A percentile compares a stretch with the other conserved stretches of the same genome.
These are phyloP conservation scores for Mycena vulgaris DNA, from an alignment of 768 basidiomycete genomes.

Conservation along the genomic window DNA sequence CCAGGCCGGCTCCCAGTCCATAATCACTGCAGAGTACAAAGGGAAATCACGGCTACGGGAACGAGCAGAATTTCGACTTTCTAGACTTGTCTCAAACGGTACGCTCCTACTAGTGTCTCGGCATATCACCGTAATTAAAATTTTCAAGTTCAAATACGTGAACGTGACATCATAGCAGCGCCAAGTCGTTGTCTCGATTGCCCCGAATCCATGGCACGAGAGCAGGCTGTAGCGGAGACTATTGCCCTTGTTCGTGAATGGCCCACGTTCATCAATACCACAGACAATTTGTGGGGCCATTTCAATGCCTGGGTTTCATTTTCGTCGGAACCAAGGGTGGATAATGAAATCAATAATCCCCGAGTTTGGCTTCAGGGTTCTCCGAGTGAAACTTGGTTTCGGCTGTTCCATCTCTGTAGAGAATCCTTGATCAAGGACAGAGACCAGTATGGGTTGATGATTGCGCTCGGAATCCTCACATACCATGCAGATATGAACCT, in stretches of 20 bases:
- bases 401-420: conserved; percentile 11
- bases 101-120: not conserved
- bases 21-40: not conserved
- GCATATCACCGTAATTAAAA: not conserved
- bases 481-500: conserved; percentile 5
- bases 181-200: conserved; percentile 10
- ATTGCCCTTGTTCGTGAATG: conserved; percentile 19
- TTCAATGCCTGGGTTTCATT: not conserved
- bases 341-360: not conserved
- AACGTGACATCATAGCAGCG: not conserved
- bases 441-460: conserved; percentile 11
- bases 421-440: not conserved
- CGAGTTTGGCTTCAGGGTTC: not conserved
- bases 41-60: conserved; percentile 8
- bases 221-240: not conserved
- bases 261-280: conserved; percentile 27
- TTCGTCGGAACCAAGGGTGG: not conserved
- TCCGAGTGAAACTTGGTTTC: conserved; percentile 12
- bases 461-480: conserved; percentile 16
- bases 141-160: not conserved
- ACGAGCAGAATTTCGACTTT: conserved; percentile 3
- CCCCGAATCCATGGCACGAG: conserved; percentile 6
- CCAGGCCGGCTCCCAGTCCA: too few relatives aligned
- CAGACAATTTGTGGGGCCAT: conserved; percentile 10
- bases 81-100: conserved; percentile 12